phyloP scores from a whole-genome alignment of 2,329 filamentous ascomycete species.

The Nothophoma quercina region DNA sequence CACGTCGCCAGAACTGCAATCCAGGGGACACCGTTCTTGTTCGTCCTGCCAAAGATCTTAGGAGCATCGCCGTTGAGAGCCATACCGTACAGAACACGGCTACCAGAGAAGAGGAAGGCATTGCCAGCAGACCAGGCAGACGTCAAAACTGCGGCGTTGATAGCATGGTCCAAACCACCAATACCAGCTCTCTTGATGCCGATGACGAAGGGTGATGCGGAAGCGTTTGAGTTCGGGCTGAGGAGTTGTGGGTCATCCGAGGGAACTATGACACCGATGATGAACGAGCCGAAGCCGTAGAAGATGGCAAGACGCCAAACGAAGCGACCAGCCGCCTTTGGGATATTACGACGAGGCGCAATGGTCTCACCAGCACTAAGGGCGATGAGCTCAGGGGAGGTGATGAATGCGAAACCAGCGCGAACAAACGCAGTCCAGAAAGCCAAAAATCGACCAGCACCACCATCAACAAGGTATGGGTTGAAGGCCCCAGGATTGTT shows the following conservation, averaged over 20 bases:
- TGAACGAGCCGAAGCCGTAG: slow-evolving; percentile 61
- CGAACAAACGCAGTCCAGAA: slow-evolving; percentile 64
- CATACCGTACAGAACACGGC: slow-evolving; percentile 59
- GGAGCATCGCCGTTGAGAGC: slow-evolving; percentile 61
- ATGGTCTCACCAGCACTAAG: slow-evolving; percentile 46
- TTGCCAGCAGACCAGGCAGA: slow-evolving; percentile 76
- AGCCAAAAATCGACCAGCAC: slow-evolving; percentile 68
- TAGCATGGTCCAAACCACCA: slow-evolving; percentile 70
- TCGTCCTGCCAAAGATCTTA: slow-evolving; percentile 57
- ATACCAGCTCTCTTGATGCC: slow-evolving; percentile 74
- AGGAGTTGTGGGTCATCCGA: slow-evolving; percentile 60
- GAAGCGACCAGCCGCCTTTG: slow-evolving; percentile 61
- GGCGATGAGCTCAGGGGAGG: slow-evolving; percentile 46
- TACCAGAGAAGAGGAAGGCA: slow-evolving; percentile 66
- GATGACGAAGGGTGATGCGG: slow-evolving; percentile 63
- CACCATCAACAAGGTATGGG: slow-evolving; percentile 59
- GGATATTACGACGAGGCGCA: slow-evolving; percentile 54
- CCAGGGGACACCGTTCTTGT: slow-evolving; percentile 53
- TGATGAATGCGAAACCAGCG: slow-evolving; percentile 56
- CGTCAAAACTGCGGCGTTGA: slow-evolving; percentile 79
- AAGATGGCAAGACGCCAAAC: slow-evolving; percentile 64
- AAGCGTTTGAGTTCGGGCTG: slow-evolving; percentile 41
- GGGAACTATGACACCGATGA: slow-evolving; percentile 67
- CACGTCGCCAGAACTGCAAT: slow-evolving; percentile 48
- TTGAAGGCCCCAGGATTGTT: slow-evolving; percentile 65